Conservation (phyloP, 495 filamentous ascomycete genomes). For the Lasiosphaeriaceae sp. region DNA sequence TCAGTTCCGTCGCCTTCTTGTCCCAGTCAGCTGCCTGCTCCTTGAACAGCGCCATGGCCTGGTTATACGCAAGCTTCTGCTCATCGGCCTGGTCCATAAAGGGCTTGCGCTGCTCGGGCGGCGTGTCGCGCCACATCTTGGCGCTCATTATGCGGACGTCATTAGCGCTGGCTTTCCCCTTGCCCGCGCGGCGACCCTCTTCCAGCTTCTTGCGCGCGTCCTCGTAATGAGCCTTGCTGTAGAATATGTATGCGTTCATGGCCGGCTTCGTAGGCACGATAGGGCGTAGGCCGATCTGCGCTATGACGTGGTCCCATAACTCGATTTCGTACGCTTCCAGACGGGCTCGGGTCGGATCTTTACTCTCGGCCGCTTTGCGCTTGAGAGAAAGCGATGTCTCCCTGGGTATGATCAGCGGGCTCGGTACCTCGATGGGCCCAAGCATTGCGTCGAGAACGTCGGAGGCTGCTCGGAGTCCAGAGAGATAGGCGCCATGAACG, state of each 20-base stretch:
- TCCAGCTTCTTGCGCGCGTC: slow-evolving; percentile 70
- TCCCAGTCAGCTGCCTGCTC: slow-evolving; percentile 66
- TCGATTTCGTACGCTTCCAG: slow-evolving; percentile 68
- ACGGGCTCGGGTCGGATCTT: slow-evolving; percentile 50
- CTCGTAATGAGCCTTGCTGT: slow-evolving; percentile 76
- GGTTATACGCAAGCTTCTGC: slow-evolving; percentile 60
- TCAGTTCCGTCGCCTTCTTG: slow-evolving; percentile 52
- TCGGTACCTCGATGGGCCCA: slow-evolving; percentile 74
- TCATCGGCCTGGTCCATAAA: slow-evolving; percentile 68
- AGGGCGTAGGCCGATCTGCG: slow-evolving; percentile 69
- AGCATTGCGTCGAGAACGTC: slow-evolving; percentile 75
- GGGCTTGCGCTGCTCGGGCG: slow-evolving; percentile 62
- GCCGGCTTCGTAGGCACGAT: slow-evolving; percentile 63
- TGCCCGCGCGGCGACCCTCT: slow-evolving; percentile 57
- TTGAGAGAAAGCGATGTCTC: slow-evolving; percentile 43
- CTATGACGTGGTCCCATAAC: slow-evolving; percentile 64
- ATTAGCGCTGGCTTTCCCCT: slow-evolving; percentile 66
- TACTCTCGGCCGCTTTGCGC: slow-evolving; percentile 48
- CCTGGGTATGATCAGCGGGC: slow-evolving; percentile 69
- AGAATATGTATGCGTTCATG: slow-evolving; percentile 71
- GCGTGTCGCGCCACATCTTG: slow-evolving; percentile 81
- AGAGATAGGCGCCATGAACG: slow-evolving; percentile 94
- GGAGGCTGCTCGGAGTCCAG: slow-evolving; percentile 80
- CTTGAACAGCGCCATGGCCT: slow-evolving; percentile 55
- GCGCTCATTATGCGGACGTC: slow-evolving; percentile 79